Percentiles rank a stretch among this genome's conserved stretches.
phyloP scores from a whole-genome alignment of 176 grass and related monocot genomes.

The Cenchrus purpureus region DNA sequence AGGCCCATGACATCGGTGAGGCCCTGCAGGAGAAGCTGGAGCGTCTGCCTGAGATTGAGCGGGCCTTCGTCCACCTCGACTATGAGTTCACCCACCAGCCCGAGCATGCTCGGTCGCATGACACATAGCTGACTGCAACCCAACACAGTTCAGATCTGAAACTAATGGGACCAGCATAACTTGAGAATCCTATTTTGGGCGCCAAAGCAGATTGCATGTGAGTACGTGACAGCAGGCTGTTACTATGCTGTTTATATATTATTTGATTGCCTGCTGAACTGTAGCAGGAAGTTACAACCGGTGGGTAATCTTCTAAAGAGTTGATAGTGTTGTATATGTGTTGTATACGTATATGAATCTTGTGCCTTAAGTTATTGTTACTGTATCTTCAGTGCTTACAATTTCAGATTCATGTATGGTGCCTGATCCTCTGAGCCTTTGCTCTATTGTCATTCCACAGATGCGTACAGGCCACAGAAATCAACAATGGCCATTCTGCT shows the following conservation, averaged over 20 bases:
- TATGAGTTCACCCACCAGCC: constrained; percentile 37
- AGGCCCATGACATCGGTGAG: constrained; percentile 91
- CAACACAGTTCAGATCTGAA: neutral
- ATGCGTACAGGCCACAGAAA: too few relatives aligned
- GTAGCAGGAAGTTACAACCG: neutral
- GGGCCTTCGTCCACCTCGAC: too few relatives aligned
- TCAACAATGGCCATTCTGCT: neutral
- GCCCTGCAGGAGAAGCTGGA: too few relatives aligned
- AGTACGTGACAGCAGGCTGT: neutral
- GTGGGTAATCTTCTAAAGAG: neutral
- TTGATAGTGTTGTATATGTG: neutral
- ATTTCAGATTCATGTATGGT: neutral
- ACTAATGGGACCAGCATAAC: neutral
- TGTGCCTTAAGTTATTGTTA: too few relatives aligned
- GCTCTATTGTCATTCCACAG: neutral
- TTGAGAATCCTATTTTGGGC: neutral
- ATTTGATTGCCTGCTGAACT: constrained; percentile 4
- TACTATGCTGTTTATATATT: neutral
- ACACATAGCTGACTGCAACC: constrained; percentile 26
- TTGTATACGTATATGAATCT: neutral
- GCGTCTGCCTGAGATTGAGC: too few relatives aligned
- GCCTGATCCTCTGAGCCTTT: neutral
- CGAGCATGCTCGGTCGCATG: constrained; percentile 56
- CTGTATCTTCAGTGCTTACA: neutral
- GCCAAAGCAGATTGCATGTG: neutral